Evolutionary conservation across 2,329 filamentous ascomycete genomes (phyloP), one percentile per base, ranked within the genome.

Genomic region (Phialophora verrucosa): DNA sequence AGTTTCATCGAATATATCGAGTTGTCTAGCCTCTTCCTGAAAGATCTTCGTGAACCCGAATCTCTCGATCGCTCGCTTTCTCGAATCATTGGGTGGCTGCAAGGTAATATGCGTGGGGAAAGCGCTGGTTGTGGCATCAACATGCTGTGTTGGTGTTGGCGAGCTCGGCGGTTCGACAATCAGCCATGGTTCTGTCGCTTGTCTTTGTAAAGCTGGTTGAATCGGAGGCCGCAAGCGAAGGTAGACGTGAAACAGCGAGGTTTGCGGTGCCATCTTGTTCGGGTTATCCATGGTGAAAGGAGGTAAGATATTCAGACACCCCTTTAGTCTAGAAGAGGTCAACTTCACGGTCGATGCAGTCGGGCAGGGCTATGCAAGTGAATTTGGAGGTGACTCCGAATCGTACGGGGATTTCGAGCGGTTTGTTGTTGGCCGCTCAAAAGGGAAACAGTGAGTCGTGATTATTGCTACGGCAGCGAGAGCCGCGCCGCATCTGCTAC

Each of bases 11-110:
- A 99, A 97, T 10, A 99, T 80, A 74, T 97, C 92, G 31, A 95
- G 82, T 76, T 99, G 95, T 6, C 86, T 87, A 1, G 92, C 89
- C 73, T 90, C 84, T 75, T 98, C 93, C 73, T 96, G 91, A 73
- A 98, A 97, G 0, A 99, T 93, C 69, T 88, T 88, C 0, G 95
- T 99, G 75, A 99, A 99, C 1, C 90, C 91, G 76, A 98, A 99
- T 76, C 91, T 92, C 78, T 99, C 95, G 42, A 97, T 88, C 0
- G 93, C 93, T 54, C 93, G 88, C 72, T 94, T 91, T 64, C 94
- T 87, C 68, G 88, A 85, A 67, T 97, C 94, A 69, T 88, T 91
- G 1, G 92, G 91, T 0, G 93, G 93, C 72, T 91, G 91, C 17
- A 93, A 78, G 0, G 88, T 91, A 70, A 93, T 90, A 75, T 92